Evolutionary conservation across 2,329 filamentous ascomycete genomes (phyloP).

Genomic region (Didymella segeticola): DNA sequence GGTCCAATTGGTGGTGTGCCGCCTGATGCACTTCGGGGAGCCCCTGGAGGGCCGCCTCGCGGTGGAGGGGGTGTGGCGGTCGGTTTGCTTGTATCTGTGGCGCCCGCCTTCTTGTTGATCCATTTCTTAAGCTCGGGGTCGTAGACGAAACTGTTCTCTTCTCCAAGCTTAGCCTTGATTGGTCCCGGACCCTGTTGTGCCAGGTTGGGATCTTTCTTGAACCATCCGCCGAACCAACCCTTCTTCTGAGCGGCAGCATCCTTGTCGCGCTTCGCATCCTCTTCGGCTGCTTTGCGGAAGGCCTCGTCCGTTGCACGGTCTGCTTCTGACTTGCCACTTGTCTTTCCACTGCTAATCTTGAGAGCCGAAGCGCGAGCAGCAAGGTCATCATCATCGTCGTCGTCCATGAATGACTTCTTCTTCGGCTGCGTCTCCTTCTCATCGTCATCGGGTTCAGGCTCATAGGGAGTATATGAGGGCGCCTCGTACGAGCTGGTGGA

Average conservation of each 20-base stretch:
- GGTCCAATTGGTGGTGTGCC: constrained; percentile 47
- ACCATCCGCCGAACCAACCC: constrained; percentile 83
- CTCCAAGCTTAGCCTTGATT: constrained; percentile 92
- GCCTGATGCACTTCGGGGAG: constrained; percentile 59
- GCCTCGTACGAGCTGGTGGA: constrained; percentile 37
- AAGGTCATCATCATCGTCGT: constrained; percentile 78
- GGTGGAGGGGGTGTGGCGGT: constrained; percentile 79
- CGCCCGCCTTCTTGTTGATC: constrained; percentile 91
- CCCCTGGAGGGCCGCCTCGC: constrained; percentile 57
- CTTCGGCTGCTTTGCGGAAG: constrained; percentile 81
- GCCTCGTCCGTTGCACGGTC: constrained; percentile 84
- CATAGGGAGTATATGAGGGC: constrained; percentile 55
- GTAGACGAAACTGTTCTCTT: constrained; percentile 91
- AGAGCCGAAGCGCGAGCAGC: constrained; percentile 59
- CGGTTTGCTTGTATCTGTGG: constrained; percentile 63
- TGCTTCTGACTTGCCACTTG: constrained; percentile 61
- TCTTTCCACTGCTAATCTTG: constrained; percentile 45
- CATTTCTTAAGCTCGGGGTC: constrained; percentile 97
- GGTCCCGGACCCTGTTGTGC: constrained; percentile 59
- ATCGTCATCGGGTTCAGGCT: constrained; percentile 57
- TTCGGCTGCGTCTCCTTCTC: constrained; percentile 55
- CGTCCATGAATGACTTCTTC: constrained; percentile 81
- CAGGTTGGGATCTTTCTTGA: constrained; percentile 71
- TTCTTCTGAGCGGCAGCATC: constrained; percentile 55
- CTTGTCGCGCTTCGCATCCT: constrained; percentile 66